A percentile compares a stretch with the other conserved stretches of the same genome.
Conservation (phyloP, 1,284 basidiomycete species). For the Cryptococcus depauperatus region DNA sequence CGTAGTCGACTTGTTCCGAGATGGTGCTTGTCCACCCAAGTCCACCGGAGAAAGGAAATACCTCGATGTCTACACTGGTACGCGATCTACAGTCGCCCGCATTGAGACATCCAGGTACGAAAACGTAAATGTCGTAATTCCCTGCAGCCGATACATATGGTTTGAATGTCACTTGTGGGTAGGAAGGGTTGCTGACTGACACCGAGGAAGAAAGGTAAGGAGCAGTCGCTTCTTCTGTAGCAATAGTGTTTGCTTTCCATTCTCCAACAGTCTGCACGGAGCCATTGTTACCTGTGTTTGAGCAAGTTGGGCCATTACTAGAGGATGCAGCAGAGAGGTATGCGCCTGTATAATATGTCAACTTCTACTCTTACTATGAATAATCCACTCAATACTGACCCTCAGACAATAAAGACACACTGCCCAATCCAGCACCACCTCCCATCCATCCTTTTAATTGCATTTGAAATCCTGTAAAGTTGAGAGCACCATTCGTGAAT, state of each 20-base stretch:
- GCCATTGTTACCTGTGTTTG: slow-evolving; percentile 57
- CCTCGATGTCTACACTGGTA: slow-evolving; percentile 72
- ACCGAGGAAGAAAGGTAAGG: slow-evolving; percentile 64
- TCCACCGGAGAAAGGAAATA: slow-evolving; percentile 65
- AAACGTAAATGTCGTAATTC: slow-evolving; percentile 72
- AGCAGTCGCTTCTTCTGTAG: slow-evolving; percentile 64
- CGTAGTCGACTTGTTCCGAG: slow-evolving; percentile 63
- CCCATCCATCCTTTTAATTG: slow-evolving; percentile 71
- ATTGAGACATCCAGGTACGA: slow-evolving; percentile 75
- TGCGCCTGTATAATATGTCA: slow-evolving; percentile 45
- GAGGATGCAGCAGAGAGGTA: slow-evolving; percentile 60
- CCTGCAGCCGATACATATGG: slow-evolving; percentile 84
- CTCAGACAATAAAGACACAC: slow-evolving; percentile 81
- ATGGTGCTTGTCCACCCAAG: slow-evolving; percentile 60
- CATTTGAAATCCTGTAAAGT: slow-evolving; percentile 60
- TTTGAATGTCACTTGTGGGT: slow-evolving; percentile 76
- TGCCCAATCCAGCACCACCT: slow-evolving; percentile 68
- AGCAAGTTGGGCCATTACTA: slow-evolving; percentile 61
- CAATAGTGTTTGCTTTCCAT: slow-evolving; percentile 59
- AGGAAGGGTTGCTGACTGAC: slow-evolving; percentile 52
- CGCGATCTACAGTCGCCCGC: slow-evolving; percentile 72
- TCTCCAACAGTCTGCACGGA: slow-evolving; percentile 54
- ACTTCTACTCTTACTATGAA: neutral
- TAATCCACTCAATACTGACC: slow-evolving; percentile 47
- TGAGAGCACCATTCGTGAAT: slow-evolving; percentile 59